phyloP scores from a whole-genome alignment of 768 basidiomycete genomes.

The Strobilomyces echinocephalus region DNA sequence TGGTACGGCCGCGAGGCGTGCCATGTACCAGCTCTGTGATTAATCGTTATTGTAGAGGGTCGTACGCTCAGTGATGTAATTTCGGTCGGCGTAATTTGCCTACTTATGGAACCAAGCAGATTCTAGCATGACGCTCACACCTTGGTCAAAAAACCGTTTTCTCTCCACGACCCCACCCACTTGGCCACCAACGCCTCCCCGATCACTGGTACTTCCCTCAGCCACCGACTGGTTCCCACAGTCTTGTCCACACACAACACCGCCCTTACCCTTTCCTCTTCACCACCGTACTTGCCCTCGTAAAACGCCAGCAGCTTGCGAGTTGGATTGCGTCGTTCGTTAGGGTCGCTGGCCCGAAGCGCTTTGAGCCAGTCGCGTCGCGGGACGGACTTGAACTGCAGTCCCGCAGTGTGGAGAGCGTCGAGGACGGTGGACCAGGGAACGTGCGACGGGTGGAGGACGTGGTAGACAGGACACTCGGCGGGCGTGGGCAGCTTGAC shows the following conservation, averaged over 20 bases:
- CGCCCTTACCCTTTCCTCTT: slow-evolving; percentile 5
- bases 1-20: too few species aligned
- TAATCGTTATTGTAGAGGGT: background rate
- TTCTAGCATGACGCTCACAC: background rate
- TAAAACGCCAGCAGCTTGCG: slow-evolving; percentile 24
- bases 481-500: slow-evolving; percentile 14
- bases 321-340: slow-evolving; percentile 23
- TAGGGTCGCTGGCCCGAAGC: slow-evolving; percentile 18
- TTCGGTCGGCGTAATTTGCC: background rate
- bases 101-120: background rate
- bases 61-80: background rate
- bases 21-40: background rate
- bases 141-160: slow-evolving; percentile 32
- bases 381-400: slow-evolving; percentile 25
- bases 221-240: slow-evolving; percentile 12
- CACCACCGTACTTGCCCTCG: slow-evolving; percentile 22
- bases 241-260: slow-evolving; percentile 9
- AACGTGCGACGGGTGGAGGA: slow-evolving; percentile 14
- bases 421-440: slow-evolving; percentile 39
- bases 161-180: slow-evolving; percentile 41
- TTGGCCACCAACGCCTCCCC: slow-evolving; percentile 33
- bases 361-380: slow-evolving; percentile 23
- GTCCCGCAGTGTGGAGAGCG: slow-evolving; percentile 33
- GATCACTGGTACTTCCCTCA: slow-evolving; percentile 13
- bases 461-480: slow-evolving; percentile 21